phyloP scores from a whole-genome alignment of 1,139 yeast genomes.

The Chernovozyma aurita region DNA sequence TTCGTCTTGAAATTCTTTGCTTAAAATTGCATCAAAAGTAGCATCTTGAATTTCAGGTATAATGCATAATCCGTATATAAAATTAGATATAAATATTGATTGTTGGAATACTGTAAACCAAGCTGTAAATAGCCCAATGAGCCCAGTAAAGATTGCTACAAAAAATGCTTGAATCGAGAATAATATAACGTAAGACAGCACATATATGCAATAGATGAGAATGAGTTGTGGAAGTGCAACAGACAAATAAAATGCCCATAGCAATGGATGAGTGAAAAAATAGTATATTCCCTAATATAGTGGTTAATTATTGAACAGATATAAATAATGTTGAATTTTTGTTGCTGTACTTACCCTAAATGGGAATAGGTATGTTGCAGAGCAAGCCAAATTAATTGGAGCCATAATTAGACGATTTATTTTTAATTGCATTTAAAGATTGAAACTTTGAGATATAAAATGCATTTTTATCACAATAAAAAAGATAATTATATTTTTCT shows the following conservation, averaged over 20 bases:
- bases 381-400: slow-evolving; percentile 14
- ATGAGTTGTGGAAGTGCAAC: slow-evolving; percentile 49
- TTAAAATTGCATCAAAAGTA: slow-evolving; percentile 56
- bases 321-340: too few relatives aligned
- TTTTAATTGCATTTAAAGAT: neutral
- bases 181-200: slow-evolving; percentile 31
- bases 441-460: neutral
- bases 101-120: slow-evolving; percentile 53
- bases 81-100: slow-evolving; percentile 46
- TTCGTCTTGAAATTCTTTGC: slow-evolving; percentile 45
- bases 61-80: slow-evolving; percentile 45
- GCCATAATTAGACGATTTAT: slow-evolving; percentile 5
- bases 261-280: slow-evolving; percentile 37
- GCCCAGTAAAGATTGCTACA: slow-evolving; percentile 48
- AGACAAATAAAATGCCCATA: slow-evolving; percentile 50
- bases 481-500: neutral
- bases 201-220: slow-evolving; percentile 39
- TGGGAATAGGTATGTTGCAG: slow-evolving; percentile 26
- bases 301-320: slow-evolving; percentile 1
- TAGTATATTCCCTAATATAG: slow-evolving; percentile 42
- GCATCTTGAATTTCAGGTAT: slow-evolving; percentile 53
- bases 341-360: slow-evolving; percentile 17
- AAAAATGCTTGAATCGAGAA: slow-evolving; percentile 48
- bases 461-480: neutral
- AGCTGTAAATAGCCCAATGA: slow-evolving; percentile 50